Evolutionary conservation across 164 flowering plant genomes (phyloP).

Genomic region (Annona squamosa): DNA sequence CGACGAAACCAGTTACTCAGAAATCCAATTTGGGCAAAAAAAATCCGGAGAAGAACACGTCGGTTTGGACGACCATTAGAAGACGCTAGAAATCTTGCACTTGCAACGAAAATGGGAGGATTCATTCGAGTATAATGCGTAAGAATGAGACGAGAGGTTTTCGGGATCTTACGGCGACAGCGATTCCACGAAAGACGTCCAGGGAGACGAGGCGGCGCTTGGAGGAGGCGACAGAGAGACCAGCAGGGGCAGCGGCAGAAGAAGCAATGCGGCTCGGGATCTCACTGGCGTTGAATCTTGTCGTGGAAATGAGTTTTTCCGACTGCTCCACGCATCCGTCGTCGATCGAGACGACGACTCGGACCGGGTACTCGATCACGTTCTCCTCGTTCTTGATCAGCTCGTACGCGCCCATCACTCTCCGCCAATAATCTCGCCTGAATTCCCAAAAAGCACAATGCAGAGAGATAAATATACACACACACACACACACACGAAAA

Average conservation of each 20-base stretch:
- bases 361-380: conserved; percentile 1
- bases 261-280: not conserved
- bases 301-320: not conserved
- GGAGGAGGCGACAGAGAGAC: not conserved
- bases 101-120: not conserved
- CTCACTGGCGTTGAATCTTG: conserved; percentile 4
- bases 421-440: not conserved
- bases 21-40: too few species aligned
- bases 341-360: not conserved
- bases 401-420: conserved; percentile 24
- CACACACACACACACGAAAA: not conserved
- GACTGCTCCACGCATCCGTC: conserved; percentile 15
- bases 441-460: not conserved
- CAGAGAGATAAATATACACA: not conserved
- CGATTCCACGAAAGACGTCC: conserved; percentile 67
- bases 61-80: too few species aligned
- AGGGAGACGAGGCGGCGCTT: conserved; percentile 53
- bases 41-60: too few species aligned
- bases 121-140: not conserved
- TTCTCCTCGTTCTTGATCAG: conserved; percentile 22
- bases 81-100: too few species aligned
- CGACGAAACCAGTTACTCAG: too few species aligned
- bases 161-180: conserved; percentile 50
- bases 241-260: conserved; percentile 3
- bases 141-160: not conserved